Conservation (phyloP, 371 early-diverging fungal species). For the Thermomucor indicae-seudaticae region DNA sequence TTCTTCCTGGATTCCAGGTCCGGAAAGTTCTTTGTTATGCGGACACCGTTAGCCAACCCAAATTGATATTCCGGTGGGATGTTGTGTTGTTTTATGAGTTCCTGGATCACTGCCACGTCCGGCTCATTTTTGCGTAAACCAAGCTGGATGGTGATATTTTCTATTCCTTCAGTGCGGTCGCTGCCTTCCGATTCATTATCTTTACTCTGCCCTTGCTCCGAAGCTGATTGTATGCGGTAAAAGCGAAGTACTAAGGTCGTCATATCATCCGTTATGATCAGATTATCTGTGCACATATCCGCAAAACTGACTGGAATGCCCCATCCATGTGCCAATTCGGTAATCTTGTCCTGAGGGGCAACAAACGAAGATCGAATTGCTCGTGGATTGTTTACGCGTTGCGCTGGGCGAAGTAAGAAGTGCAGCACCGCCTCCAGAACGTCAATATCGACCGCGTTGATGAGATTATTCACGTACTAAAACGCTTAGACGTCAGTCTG, state of each 20-base stretch:
- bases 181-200: slow-evolving; percentile 10
- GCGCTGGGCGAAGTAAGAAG: slow-evolving; percentile 78
- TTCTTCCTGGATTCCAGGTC: slow-evolving; percentile 44
- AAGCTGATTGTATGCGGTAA: slow-evolving; percentile 48
- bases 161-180: slow-evolving; percentile 22
- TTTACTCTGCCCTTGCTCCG: not conserved
- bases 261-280: slow-evolving; percentile 48
- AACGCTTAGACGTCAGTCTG: not conserved
- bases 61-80: slow-evolving; percentile 78
- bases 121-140: slow-evolving; percentile 12
- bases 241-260: slow-evolving; percentile 56
- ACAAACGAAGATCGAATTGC: slow-evolving; percentile 62
- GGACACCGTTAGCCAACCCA: slow-evolving; percentile 74
- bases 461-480: slow-evolving; percentile 69
- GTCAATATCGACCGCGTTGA: slow-evolving; percentile 71
- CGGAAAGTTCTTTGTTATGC: slow-evolving; percentile 62
- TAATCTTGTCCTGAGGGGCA: slow-evolving; percentile 59
- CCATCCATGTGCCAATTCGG: slow-evolving; percentile 61
- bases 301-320: slow-evolving; percentile 44
- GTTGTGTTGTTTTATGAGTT: slow-evolving; percentile 50
- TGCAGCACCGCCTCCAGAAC: slow-evolving; percentile 69
- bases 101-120: slow-evolving; percentile 41
- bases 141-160: slow-evolving; percentile 20
- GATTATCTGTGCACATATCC: slow-evolving; percentile 34
- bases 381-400: slow-evolving; percentile 72